Conservation (phyloP, 2,329 filamentous ascomycete genomes). For the Nothomitra cinnamomea region DNA sequence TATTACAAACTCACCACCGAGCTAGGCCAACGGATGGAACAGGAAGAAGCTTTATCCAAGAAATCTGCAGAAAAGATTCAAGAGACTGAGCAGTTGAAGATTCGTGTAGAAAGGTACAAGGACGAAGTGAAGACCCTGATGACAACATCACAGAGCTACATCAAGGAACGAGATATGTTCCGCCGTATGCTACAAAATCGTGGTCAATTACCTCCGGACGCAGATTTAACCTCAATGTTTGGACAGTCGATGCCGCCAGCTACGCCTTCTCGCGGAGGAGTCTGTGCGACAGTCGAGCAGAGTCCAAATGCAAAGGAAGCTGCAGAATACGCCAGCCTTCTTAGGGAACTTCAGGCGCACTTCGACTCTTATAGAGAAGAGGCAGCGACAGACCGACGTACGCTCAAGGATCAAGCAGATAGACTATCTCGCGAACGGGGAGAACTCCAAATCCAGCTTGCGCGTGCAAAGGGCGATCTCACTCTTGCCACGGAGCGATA, state of each 20-base stretch:
- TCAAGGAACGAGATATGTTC: conserved; percentile 95
- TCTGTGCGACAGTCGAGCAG: conserved; percentile 17
- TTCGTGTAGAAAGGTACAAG: conserved; percentile 59
- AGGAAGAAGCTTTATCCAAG: conserved; percentile 58
- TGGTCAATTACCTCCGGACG: conserved; percentile 39
- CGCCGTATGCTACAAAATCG: conserved; percentile 76
- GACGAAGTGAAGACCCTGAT: conserved; percentile 74
- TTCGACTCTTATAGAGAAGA: conserved; percentile 85
- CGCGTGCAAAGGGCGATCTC: conserved; percentile 64
- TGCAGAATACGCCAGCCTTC: conserved; percentile 57
- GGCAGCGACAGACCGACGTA: conserved; percentile 60
- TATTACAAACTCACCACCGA: conserved; percentile 69
- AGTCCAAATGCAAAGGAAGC: conserved; percentile 37
- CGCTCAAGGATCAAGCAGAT: conserved; percentile 72
- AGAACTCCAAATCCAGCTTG: conserved; percentile 64
- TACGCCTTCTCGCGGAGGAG: conserved; percentile 23
- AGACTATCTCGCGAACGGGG: conserved; percentile 68
- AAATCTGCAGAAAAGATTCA: conserved; percentile 32
- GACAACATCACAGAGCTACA: conserved; percentile 77
- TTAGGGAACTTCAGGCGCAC: conserved; percentile 76
- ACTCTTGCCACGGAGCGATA: conserved; percentile 68
- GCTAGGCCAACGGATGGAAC: conserved; percentile 78
- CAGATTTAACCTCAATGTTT: conserved; percentile 50
- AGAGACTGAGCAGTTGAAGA: conserved; percentile 51
- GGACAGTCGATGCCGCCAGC: conserved; percentile 44